Evolutionary conservation across 2,329 filamentous ascomycete genomes (phyloP).

Genomic region (Fusarium udum): DNA sequence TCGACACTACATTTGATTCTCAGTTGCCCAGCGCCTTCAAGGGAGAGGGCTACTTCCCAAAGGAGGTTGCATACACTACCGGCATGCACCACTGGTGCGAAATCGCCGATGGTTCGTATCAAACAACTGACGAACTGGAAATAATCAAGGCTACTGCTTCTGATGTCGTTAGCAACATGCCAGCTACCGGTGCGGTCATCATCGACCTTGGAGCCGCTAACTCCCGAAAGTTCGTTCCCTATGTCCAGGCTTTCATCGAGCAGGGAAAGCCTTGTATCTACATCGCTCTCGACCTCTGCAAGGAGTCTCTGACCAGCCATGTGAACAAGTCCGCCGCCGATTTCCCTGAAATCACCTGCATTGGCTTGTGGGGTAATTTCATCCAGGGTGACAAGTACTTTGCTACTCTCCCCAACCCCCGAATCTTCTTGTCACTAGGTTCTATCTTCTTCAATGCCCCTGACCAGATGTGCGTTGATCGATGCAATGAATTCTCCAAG

Average conservation of each 20-base stretch:
- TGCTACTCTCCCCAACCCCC: not conserved
- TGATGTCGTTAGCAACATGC: conserved; percentile 15
- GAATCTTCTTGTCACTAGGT: conserved; percentile 30
- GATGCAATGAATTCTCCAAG: conserved; percentile 11
- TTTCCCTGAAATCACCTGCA: conserved; percentile 13
- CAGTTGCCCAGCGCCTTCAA: conserved; percentile 23
- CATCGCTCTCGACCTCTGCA: conserved; percentile 26
- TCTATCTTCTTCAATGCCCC: conserved; percentile 37
- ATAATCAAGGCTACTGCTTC: conserved; percentile 35
- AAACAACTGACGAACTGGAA: conserved; percentile 19
- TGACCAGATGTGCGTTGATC: conserved; percentile 19
- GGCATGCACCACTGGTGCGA: conserved; percentile 34
- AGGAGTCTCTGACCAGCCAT: conserved; percentile 5
- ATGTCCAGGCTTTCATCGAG: conserved; percentile 20
- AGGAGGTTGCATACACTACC: conserved; percentile 37
- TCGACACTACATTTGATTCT: conserved; percentile 4
- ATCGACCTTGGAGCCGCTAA: conserved; percentile 36
- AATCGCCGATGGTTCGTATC: conserved; percentile 31
- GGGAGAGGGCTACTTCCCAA: conserved; percentile 29
- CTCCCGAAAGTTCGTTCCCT: conserved; percentile 36
- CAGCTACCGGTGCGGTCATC: conserved; percentile 9
- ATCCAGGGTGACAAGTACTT: conserved; percentile 31
- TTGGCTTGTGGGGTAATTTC: conserved; percentile 38
- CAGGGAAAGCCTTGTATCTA: conserved; percentile 32
- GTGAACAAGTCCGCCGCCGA: conserved; percentile 13